These are phyloP conservation scores for Rhizopogon rudus DNA, from an alignment of 768 basidiomycete genomes.

Conservation along the genomic window DNA sequence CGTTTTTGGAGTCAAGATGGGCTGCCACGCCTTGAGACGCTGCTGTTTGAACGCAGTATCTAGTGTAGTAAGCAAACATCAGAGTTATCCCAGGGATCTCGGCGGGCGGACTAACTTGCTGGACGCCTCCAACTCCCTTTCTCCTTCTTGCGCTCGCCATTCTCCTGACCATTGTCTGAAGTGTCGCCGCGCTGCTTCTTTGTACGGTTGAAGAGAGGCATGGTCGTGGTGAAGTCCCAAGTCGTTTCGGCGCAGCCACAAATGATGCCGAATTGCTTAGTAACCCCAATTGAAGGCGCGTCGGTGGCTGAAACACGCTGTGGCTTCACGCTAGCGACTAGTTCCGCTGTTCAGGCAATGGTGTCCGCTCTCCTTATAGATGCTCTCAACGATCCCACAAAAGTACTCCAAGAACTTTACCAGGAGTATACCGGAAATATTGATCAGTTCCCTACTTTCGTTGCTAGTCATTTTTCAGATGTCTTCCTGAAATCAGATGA, in stretches of 20 bases:
- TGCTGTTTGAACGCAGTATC: conserved; percentile 99
- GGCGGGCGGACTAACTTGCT: conserved; percentile 53
- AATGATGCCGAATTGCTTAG: conserved; percentile 1
- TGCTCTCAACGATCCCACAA: conserved; percentile 45
- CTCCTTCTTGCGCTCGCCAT: conserved; percentile 62
- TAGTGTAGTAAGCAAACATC: conserved; percentile 24
- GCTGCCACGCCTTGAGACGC: conserved; percentile 99
- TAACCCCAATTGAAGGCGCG: not conserved
- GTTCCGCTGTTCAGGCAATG: conserved; percentile 29
- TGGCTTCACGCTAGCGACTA: no score
- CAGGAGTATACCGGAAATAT: conserved; percentile 17
- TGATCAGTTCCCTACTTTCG: conserved; percentile 34
- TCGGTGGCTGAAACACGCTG: conserved; percentile 1
- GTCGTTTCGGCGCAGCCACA: conserved; percentile 7
- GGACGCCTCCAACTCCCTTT: conserved; percentile 84
- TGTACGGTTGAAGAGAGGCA: conserved; percentile 54
- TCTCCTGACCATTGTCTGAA: conserved; percentile 30
- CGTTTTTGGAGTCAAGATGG: conserved; percentile 95
- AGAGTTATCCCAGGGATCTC: conserved; percentile 11
- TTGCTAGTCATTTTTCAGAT: conserved; percentile 41
- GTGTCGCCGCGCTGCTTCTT: conserved; percentile 35
- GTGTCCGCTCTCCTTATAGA: conserved; percentile 45
- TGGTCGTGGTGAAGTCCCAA: conserved; percentile 20
- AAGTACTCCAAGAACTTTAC: conserved; percentile 47
- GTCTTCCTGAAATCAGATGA: conserved; percentile 35